Evolutionary conservation across 495 filamentous ascomycete species (phyloP).

Genomic region (Xylaria flabelliformis): DNA sequence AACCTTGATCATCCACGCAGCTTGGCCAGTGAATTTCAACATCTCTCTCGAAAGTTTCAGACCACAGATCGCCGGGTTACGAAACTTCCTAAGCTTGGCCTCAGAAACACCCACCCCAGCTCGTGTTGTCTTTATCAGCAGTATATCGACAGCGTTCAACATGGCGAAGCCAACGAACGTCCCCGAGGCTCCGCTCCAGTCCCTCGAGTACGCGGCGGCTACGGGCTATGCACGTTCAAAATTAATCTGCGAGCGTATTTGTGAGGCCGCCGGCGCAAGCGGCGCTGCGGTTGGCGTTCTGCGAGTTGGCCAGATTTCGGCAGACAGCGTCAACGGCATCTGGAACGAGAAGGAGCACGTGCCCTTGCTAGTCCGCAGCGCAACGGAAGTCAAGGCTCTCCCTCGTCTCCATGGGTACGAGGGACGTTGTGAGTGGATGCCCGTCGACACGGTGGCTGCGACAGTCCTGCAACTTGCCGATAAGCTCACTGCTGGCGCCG

Average conservation of each 20-base stretch:
- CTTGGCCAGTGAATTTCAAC: conserved; percentile 78
- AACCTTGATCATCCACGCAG: conserved; percentile 65
- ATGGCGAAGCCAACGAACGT: conserved; percentile 42
- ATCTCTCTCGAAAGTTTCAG: conserved; percentile 62
- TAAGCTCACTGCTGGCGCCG: conserved; percentile 30
- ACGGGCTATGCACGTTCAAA: conserved; percentile 68
- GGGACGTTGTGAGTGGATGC: conserved; percentile 58
- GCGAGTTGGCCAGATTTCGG: conserved; percentile 65
- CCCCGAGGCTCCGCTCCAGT: conserved; percentile 49
- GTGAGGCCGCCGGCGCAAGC: conserved; percentile 47
- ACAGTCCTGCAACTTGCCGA: conserved; percentile 56
- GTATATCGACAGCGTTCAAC: conserved; percentile 56
- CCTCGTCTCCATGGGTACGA: conserved; percentile 53
- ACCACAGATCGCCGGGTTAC: conserved; percentile 61
- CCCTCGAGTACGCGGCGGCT: conserved; percentile 48
- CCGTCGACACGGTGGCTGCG: conserved; percentile 60
- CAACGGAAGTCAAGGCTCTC: conserved; percentile 54
- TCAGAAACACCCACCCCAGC: conserved; percentile 49
- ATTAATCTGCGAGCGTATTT: conserved; percentile 60
- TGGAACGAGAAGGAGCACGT: conserved; percentile 68
- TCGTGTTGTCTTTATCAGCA: conserved; percentile 61
- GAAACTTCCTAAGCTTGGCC: conserved; percentile 63
- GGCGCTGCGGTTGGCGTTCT: conserved; percentile 55
- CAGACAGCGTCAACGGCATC: conserved; percentile 55
- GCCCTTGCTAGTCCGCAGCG: conserved; percentile 62